These are phyloP conservation scores for Coniochaeta ligniaria DNA, from an alignment of 2,329 filamentous ascomycete genomes.

Conservation along the genomic window DNA sequence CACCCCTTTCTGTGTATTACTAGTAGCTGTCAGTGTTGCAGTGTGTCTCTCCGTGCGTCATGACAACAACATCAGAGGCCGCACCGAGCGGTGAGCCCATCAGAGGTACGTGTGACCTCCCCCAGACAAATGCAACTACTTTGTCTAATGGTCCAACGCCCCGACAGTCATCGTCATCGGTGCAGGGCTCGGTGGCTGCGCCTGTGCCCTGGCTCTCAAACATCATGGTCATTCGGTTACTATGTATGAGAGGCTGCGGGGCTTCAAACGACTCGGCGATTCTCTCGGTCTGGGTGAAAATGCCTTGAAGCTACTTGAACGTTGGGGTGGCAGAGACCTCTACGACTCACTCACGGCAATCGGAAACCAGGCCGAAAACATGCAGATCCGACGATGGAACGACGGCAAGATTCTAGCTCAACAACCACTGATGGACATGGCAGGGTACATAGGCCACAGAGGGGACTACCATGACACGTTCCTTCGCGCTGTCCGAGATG, in stretches of 20 bases:
- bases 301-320: conserved; percentile 33
- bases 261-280: conserved; percentile 36
- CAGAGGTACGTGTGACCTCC: background rate
- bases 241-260: conserved; percentile 34
- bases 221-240: conserved; percentile 35
- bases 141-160: background rate
- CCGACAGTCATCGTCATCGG: conserved; percentile 38
- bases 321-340: conserved; percentile 32
- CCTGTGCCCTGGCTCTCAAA: conserved; percentile 37
- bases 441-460: conserved; percentile 35
- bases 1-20: no score
- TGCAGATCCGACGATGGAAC: conserved; percentile 39
- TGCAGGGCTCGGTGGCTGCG: conserved; percentile 40
- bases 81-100: background rate
- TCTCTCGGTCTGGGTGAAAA: conserved; percentile 38
- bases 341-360: conserved; percentile 31
- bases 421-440: conserved; percentile 44
- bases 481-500: conserved; percentile 27
- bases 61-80: background rate
- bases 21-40: no score
- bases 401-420: conserved; percentile 37
- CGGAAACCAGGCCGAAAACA: conserved; percentile 36
- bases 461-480: conserved; percentile 36
- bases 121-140: no score
- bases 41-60: background rate